Evolutionary conservation across 2,329 filamentous ascomycete species (phyloP), one percentile per base, ranked within the genome.

Genomic region (Scopulariopsis brevicaulis): DNA sequence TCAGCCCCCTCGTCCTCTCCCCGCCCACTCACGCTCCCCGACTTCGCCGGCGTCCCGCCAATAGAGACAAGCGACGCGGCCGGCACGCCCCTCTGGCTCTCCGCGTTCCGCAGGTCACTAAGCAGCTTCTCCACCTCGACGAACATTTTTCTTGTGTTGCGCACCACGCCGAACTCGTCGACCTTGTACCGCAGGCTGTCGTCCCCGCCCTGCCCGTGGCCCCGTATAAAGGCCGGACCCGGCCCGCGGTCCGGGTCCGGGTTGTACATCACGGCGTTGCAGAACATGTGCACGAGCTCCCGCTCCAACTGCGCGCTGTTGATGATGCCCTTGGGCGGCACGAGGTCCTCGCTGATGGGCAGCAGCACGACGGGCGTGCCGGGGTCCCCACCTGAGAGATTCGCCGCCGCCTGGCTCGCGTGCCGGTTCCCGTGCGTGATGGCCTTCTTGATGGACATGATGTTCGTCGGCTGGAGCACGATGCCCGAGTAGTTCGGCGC

Each of bases 191-290:
- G 78, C 43, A 82, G 73, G 1, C 77, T 68, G 57, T 75, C 69
- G 60, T 76, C 77, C 68, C 71, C 55, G 64, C 63, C 64, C 54
- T 56, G 55, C 15, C 60, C 59, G 51, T 71, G 73, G 48, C 73
- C 66, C 58, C 74, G 72, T 65, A 81, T 69, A 62, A 91, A 88
- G 0, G 78, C 74, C 1, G 79, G 75, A 0, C 86, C 86, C 11
- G 87, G 83, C 0, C 87, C 87, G 28, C 86, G 82, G 63, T 88
- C 78, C 0, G 87, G 85, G 61, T 96, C 90, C 0, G 89, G 85
- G 65, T 97, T 97, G 76, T 96, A 99, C 94, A 99, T 97, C 71
- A 96, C 88, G 20, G 94, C 93, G 66, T 97, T 97, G 63, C 91
- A 90, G 70, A 97, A 96, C 89, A 97, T 96, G 65, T 95, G 89